Evolutionary conservation across 2,329 filamentous ascomycete species (phyloP), one percentile per base, ranked within the genome.

Genomic region (Ceratocystis diversiconidia): DNA sequence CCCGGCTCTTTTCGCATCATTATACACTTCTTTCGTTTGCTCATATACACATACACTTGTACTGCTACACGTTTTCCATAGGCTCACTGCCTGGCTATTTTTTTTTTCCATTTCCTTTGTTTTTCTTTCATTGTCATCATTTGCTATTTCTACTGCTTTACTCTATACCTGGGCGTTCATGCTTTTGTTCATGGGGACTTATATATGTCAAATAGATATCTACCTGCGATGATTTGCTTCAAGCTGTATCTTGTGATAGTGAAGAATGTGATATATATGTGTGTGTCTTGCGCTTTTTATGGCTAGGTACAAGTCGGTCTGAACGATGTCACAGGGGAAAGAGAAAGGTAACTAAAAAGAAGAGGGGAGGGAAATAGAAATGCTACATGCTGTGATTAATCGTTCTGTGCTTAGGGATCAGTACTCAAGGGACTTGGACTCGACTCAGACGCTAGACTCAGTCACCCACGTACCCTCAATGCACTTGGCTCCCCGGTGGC

Each of bases 401-500:
- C 43, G 10, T 32, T 61, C 10, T 10, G 59, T 44, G 22, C 19
- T 46, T 41, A 12, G 25, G 48, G 48, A 15, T 25, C 8, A 12
- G 5, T 25, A 52, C 8, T 48, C 12, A 12, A 3, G 8, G 48
- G 17, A 6, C 44, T n/a, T 22, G 7, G 3, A 12, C 48, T 25
- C 12, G 10, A 19, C 25, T 10, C 46, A 25, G 17, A 15, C 48
- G 1, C 22, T 4, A 12, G 36, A 25, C 48, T 17, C 19, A 52
- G 8, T 10, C 48, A 5, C 3, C 19, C 28, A 6, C 28, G 7
- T 12, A 6, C n/a, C 52, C 17, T 61, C 36, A 65, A 6, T 60
- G 63, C 25, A 57, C 55, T 19, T 64, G 28, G 12, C 52, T 61
- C 8, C 73, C 75, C 5, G 74, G 75, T 7, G 80, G 80, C 41